Base-by-base conservation (phyloP, 2,329 filamentous ascomycete genomes). In the Scedosporium apiospermum region DNA sequence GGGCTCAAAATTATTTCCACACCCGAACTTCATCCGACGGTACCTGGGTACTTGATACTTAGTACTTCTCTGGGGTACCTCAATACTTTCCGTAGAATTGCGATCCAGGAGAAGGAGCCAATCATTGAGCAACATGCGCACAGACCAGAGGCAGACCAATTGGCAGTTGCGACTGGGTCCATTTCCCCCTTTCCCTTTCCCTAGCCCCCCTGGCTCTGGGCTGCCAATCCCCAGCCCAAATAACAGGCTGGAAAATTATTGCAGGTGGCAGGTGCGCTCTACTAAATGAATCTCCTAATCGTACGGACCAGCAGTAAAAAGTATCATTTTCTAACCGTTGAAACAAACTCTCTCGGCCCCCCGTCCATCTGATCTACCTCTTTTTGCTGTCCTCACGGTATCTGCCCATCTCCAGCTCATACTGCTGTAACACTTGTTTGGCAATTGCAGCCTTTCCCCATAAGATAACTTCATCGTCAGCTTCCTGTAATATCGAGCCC, bases 151-250 rank as follows among this genome's bases (percentile, higher is more conserved):
- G 0, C 5, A 42, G 23, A 62, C 66, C 51, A 62, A 67, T 65
- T 68, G 65, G 65, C 44, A 44, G 53, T 41, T 26, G 60, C 65
- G 60, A 65, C 68, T 67, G 67, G 71, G 68, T 71, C 71, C 71
- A 70, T 76, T 75, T 75, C 76, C 77, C 77, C 73, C 75, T 76
- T 75, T 70, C 73, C 69, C 46, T 10, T 38, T 44, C 46, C 63
- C 42, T 60, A 23, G 34, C 46, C 58, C 62, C 62, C 57, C 60
- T 38, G 34, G 34, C 34, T 38, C 34, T 38, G 34, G 51, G 59
- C 53, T 38, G 38, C 51, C 49, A 55, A 57, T 55, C 60, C 51
- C 53, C 60, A 49, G 60, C 34, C 51, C 49, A 57, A 58, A 62
- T 55, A 53, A 41, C 60, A 57, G 60, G 49, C 34, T 58, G 60